A percentile compares a stretch with the other conserved stretches of the same genome.
Conservation (phyloP, 2,329 filamentous ascomycete genomes). For the Capronia americana region DNA sequence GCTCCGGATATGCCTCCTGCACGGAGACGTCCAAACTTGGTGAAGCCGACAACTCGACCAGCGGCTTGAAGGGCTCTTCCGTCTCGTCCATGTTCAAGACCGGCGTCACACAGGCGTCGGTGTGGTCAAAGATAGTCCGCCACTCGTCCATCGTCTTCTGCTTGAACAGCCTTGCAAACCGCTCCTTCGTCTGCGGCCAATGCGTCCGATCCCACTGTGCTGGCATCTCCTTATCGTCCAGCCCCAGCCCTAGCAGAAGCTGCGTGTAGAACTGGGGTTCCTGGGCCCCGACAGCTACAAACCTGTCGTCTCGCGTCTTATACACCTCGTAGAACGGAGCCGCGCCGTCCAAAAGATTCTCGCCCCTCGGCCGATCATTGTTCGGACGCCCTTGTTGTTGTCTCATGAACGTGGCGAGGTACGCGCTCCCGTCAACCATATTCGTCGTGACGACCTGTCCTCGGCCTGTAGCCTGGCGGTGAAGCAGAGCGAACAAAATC, state of each 20-base stretch:
- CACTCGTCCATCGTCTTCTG: slow-evolving; percentile 75
- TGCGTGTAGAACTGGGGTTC: slow-evolving; percentile 82
- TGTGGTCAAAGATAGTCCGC: slow-evolving; percentile 84
- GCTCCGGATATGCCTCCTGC: slow-evolving; percentile 28
- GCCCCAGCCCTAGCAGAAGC: slow-evolving; percentile 69
- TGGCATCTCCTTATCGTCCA: slow-evolving; percentile 52
- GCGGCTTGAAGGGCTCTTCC: slow-evolving; percentile 56
- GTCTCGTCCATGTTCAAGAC: slow-evolving; percentile 78
- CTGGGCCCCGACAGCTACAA: slow-evolving; percentile 83
- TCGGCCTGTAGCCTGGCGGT: slow-evolving; percentile 60
- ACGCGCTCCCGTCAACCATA: slow-evolving; percentile 88
- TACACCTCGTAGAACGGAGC: slow-evolving; percentile 90
- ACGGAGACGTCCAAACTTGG: slow-evolving; percentile 67
- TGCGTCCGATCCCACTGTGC: slow-evolving; percentile 62
- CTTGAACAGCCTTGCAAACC: slow-evolving; percentile 70
- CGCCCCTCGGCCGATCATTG: slow-evolving; percentile 71
- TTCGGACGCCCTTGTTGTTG: slow-evolving; percentile 67
- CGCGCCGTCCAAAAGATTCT: slow-evolving; percentile 81
- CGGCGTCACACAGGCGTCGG: slow-evolving; percentile 90
- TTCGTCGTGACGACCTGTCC: slow-evolving; percentile 94
- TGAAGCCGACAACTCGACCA: slow-evolving; percentile 65
- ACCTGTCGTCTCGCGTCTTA: slow-evolving; percentile 75
- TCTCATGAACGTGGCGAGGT: slow-evolving; percentile 78
- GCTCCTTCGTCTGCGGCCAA: slow-evolving; percentile 70
- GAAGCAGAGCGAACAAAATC: slow-evolving; percentile 76